Evolutionary conservation across 176 grass and related monocot genomes (phyloP), one percentile per base, ranked within the genome.

Genomic region (Eragrostis curvula): DNA sequence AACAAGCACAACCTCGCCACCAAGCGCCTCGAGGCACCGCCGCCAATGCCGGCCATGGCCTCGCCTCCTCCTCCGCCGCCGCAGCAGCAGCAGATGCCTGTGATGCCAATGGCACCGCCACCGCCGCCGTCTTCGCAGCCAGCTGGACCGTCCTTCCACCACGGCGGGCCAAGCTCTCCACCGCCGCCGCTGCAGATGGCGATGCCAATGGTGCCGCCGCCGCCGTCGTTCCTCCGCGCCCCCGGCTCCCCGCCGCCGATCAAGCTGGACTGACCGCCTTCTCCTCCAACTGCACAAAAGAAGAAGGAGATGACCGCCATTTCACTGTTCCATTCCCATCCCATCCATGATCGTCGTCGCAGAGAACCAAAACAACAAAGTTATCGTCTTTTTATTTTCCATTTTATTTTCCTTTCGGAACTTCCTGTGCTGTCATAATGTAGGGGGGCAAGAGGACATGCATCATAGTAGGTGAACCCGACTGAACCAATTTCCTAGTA

Each of bases 1-100:
- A 98, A 98, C 89, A 98, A 98, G 90, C 92, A 97, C 63, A 94
- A 67, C 87, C 88, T 97, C 43, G 92, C 92, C 61, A 94, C 82
- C 49, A 92, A 85, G 83, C 83, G 45, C 49, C 68, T 67, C 15
- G 12, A 7, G 16, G 24, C 48, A 39, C 81, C 61, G 52, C 66
- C 81, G 52, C n/a, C n/a, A n/a, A 20, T 44, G 39, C 15, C 32
- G 12, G 20, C 21, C 7, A 61, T 49, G 41, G n/a, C 57, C 2
- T 45, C 41, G 5, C n/a, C n/a, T 6, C 28, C 60, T 0, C 21
- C 78, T 6, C 18, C 83, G 1, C 66, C 32, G 15, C 41, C 16
- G 23, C 50, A 92, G 75, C 94, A 97, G 79, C 39, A 43, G n/a
- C 66, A 97, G 16, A 16, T 1, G 3, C 9, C 73, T 12, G 79